Evolutionary conservation across 805 yeast species (phyloP).

Genomic region (Candida quercuum): DNA sequence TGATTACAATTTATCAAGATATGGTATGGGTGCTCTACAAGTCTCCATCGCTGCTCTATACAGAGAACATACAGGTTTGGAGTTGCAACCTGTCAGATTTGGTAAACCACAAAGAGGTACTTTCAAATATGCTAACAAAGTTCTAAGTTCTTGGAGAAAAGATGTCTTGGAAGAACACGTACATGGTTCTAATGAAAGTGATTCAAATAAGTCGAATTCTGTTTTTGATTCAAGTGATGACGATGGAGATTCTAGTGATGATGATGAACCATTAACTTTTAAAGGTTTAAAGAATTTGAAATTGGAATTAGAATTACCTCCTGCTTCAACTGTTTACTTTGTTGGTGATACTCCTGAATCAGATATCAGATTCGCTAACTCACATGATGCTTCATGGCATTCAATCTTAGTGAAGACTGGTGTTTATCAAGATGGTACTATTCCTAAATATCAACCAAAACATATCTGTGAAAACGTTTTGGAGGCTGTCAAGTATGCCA

Average conservation of each 20-base stretch:
- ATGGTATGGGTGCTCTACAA: conserved; percentile 94
- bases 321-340: conserved; percentile 81
- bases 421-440: conserved; percentile 76
- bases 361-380: conserved; percentile 81
- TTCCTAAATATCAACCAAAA: conserved; percentile 76
- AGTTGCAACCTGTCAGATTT: conserved; percentile 72
- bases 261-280: conserved; percentile 40
- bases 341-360: conserved; percentile 91
- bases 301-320: conserved; percentile 56
- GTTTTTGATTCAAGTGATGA: conserved; percentile 8
- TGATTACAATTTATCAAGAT: conserved; percentile 72
- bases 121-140: conserved; percentile 76
- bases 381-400: conserved; percentile 80
- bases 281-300: conserved; percentile 34
- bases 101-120: conserved; percentile 91
- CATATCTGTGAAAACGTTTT: conserved; percentile 67
- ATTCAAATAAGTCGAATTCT: conserved; percentile 22
- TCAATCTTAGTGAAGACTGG: conserved; percentile 85
- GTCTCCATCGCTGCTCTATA: conserved; percentile 82
- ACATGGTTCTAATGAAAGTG: conserved; percentile 37
- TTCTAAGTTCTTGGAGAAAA: conserved; percentile 71
- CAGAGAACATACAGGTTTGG: conserved; percentile 79
- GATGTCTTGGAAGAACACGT: conserved; percentile 72
- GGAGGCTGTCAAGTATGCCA: conserved; percentile 79
- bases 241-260: conserved; percentile 23